Evolutionary conservation across 352 stramenopile genomes (phyloP), one percentile per base, ranked within the genome.

Genomic region (Phytophthora tentaculata): DNA sequence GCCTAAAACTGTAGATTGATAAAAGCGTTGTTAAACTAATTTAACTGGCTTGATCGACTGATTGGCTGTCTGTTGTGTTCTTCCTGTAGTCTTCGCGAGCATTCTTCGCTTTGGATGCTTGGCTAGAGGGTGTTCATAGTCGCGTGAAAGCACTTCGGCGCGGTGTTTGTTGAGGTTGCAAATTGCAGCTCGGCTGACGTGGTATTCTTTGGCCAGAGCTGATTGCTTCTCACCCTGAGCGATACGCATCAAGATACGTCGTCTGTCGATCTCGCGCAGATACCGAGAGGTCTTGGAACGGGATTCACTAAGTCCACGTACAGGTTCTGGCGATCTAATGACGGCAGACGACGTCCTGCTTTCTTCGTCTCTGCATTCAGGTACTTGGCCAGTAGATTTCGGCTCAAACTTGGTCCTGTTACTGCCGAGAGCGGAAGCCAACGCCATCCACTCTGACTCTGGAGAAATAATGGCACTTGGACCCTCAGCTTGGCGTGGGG

Each of bases 111-210:
- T 91, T 0, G 83, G 81, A 58, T 89, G 78, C 50, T 89, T 88
- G 2, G 80, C 80, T n/a, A 88, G 62, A 19, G 83, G 83, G 59
- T 89, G 75, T 43, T 84, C 75, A 37, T 83, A 60, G 23, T 71
- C 73, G 5, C 83, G 79, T 8, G 75, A 77, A 0, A 91, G 58
- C 12, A 91, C 83, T 47, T 79, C 68, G 9, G 73, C 73, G 13
- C 83, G 79, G 39, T 89, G 79, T 50, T 91, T 91, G 68, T 88
- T 85, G 22, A 91, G 58, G 53, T 89, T 89, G 57, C 83, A 91
- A 60, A 91, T 91, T 14, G 83, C 80, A 0, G 83, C 80, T 56
- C 83, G 83, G 10, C 79, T 91, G 28, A 91, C 83, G n/a, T 76
- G 75, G 51, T 86, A 91, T 62, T 91, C 84, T 48, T 88, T 89